Evolutionary conservation across 495 filamentous ascomycete genomes (phyloP).

Genomic region (Hypoxylon intermedium): DNA sequence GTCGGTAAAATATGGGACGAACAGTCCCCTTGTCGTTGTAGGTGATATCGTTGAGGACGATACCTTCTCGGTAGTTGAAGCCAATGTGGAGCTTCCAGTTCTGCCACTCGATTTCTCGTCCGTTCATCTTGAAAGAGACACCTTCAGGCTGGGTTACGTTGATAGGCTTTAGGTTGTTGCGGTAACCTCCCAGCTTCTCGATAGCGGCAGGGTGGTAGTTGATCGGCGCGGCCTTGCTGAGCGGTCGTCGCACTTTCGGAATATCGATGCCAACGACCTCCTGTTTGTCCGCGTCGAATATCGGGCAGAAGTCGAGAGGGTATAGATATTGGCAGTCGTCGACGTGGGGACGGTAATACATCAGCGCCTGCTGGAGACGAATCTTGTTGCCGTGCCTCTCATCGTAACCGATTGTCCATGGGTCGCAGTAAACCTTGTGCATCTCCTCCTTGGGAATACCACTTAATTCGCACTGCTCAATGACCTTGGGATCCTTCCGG

Average conservation of each 20-base stretch:
- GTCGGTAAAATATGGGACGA: slow-evolving; percentile 83
- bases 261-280: slow-evolving; percentile 90
- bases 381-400: slow-evolving; percentile 83
- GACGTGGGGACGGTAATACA: slow-evolving; percentile 90
- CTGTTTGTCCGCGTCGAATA: slow-evolving; percentile 83
- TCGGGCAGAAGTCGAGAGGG: slow-evolving; percentile 93
- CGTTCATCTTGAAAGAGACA: slow-evolving; percentile 85
- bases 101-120: slow-evolving; percentile 85
- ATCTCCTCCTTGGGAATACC: slow-evolving; percentile 88
- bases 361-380: slow-evolving; percentile 88
- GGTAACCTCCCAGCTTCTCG: slow-evolving; percentile 76
- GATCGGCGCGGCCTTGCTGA: slow-evolving; percentile 75
- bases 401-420: slow-evolving; percentile 96
- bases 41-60: slow-evolving; percentile 89
- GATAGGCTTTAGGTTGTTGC: slow-evolving; percentile 86
- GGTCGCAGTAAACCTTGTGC: slow-evolving; percentile 87
- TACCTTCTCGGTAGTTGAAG: slow-evolving; percentile 95
- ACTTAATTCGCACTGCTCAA: slow-evolving; percentile 87
- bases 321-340: slow-evolving; percentile 92
- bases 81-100: slow-evolving; percentile 95
- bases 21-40: slow-evolving; percentile 86
- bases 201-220: slow-evolving; percentile 83
- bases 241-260: slow-evolving; percentile 75
- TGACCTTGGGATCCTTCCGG: slow-evolving; percentile 83
- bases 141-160: slow-evolving; percentile 95